Evolutionary conservation across 2,329 filamentous ascomycete genomes (phyloP).

Genomic region (Claviceps capensis): DNA sequence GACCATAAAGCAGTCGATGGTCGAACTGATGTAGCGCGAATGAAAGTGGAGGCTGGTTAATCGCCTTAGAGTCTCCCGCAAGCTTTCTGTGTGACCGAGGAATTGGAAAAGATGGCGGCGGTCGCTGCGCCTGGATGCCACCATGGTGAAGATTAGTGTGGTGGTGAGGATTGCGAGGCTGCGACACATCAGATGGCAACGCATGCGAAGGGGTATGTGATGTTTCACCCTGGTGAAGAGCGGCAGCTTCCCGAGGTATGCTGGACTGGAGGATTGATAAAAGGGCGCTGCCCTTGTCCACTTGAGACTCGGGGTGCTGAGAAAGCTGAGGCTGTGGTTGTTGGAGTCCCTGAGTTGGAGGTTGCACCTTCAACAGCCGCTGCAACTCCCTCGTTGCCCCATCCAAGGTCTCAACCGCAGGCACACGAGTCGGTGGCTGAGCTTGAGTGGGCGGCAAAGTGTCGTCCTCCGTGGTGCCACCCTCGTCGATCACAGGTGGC

Average conservation of each 20-base stretch:
- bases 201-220: constrained; percentile 44
- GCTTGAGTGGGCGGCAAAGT: constrained; percentile 27
- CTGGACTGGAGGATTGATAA: constrained; percentile 37
- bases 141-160: constrained; percentile 34
- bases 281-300: constrained; percentile 36
- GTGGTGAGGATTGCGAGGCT: constrained; percentile 45
- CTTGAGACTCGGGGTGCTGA: constrained; percentile 7
- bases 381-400: constrained; percentile 39
- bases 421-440: constrained; percentile 19
- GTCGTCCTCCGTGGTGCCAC: constrained; percentile 51
- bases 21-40: constrained; percentile 9
- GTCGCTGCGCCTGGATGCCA: constrained; percentile 14
- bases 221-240: constrained; percentile 11
- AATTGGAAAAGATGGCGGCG: constrained; percentile 19
- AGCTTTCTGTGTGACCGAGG: constrained; percentile 9
- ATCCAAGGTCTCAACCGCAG: constrained; percentile 32
- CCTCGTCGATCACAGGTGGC: constrained; percentile 34
- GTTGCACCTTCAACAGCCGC: constrained; percentile 41
- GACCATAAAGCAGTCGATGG: constrained; percentile 34
- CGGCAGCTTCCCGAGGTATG: constrained; percentile 9
- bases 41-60: constrained; percentile 6
- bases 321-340: constrained; percentile 16
- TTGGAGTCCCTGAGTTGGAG: constrained; percentile 36
- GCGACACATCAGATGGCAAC: constrained; percentile 31
- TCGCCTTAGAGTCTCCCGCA: constrained; percentile 8